These are phyloP conservation scores for Blastobotrys muscicola DNA, from an alignment of 805 yeast species.

Conservation along the genomic window DNA sequence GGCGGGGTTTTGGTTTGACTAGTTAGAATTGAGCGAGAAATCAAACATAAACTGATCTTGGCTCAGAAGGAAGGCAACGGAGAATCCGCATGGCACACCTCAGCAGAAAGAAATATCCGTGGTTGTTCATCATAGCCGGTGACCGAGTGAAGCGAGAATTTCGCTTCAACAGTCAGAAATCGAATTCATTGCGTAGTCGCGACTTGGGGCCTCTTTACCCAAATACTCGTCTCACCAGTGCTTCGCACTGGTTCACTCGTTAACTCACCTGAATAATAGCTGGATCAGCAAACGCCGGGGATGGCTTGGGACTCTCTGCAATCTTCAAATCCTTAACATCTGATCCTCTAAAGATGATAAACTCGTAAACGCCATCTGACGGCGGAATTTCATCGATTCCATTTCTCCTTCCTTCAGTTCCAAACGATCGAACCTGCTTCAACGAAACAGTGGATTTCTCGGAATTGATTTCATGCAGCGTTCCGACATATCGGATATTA, in stretches of 20 bases:
- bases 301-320: slow-evolving; percentile 51
- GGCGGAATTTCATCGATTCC: slow-evolving; percentile 66
- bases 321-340: slow-evolving; percentile 87
- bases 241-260: background rate
- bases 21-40: background rate
- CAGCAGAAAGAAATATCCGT: slow-evolving; percentile 22
- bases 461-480: slow-evolving; percentile 79
- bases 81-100: slow-evolving; percentile 29
- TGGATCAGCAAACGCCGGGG: slow-evolving; percentile 22
- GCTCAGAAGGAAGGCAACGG: slow-evolving; percentile 41
- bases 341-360: slow-evolving; percentile 78
- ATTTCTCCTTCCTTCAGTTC: slow-evolving; percentile 81
- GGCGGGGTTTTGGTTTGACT: slow-evolving; percentile 11
- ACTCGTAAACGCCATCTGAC: slow-evolving; percentile 57
- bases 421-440: slow-evolving; percentile 68
- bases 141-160: too few relatives aligned
- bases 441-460: slow-evolving; percentile 85
- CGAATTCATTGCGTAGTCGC: too few relatives aligned
- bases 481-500: slow-evolving; percentile 80
- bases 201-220: too few relatives aligned
- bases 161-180: too few relatives aligned
- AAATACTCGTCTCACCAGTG: too few relatives aligned
- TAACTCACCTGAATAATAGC: slow-evolving; percentile 26
- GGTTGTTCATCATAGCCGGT: slow-evolving; percentile 26
- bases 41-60: too few relatives aligned